Conservation (phyloP, 345 rosid species). For the Raphanus sativus region DNA sequence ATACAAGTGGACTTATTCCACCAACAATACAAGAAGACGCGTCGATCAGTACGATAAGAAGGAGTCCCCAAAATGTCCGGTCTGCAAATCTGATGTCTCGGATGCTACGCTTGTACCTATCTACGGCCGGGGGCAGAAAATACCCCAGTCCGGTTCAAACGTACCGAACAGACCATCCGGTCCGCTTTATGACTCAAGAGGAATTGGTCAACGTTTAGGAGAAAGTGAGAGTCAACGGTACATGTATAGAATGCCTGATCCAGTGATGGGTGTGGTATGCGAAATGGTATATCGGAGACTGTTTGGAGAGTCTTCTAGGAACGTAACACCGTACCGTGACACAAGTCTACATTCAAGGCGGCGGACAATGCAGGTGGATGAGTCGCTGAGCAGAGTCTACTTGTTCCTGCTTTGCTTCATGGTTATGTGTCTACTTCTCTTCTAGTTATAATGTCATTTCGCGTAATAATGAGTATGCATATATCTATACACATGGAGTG, state of each 20-base stretch:
- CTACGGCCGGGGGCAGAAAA: slow-evolving; percentile 71
- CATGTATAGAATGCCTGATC: slow-evolving; percentile 46
- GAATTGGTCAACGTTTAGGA: slow-evolving; percentile 63
- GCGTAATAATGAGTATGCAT: neutral
- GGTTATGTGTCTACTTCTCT: slow-evolving; percentile 77
- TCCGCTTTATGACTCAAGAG: slow-evolving; percentile 45
- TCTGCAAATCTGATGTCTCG: slow-evolving; percentile 83
- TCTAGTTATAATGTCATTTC: slow-evolving; percentile 41
- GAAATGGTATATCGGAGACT: slow-evolving; percentile 76
- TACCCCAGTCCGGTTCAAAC: slow-evolving; percentile 31
- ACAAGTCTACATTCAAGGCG: slow-evolving; percentile 61
- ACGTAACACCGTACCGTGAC: slow-evolving; percentile 45
- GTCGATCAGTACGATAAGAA: slow-evolving; percentile 23
- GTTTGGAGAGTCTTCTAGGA: slow-evolving; percentile 68
- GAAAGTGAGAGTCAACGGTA: slow-evolving; percentile 52
- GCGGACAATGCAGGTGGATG: slow-evolving; percentile 66
- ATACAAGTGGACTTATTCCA: slow-evolving; percentile 78
- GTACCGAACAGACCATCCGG: slow-evolving; percentile 74
- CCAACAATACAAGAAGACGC: slow-evolving; percentile 43
- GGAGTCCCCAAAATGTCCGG: slow-evolving; percentile 56
- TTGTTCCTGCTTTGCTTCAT: slow-evolving; percentile 80
- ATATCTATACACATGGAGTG: neutral
- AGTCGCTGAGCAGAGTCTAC: slow-evolving; percentile 73
- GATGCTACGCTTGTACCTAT: slow-evolving; percentile 84
- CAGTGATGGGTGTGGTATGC: slow-evolving; percentile 59